These are phyloP conservation scores for Colletotrichum liriopes DNA, from an alignment of 2,329 filamentous ascomycete species.

Conservation along the genomic window DNA sequence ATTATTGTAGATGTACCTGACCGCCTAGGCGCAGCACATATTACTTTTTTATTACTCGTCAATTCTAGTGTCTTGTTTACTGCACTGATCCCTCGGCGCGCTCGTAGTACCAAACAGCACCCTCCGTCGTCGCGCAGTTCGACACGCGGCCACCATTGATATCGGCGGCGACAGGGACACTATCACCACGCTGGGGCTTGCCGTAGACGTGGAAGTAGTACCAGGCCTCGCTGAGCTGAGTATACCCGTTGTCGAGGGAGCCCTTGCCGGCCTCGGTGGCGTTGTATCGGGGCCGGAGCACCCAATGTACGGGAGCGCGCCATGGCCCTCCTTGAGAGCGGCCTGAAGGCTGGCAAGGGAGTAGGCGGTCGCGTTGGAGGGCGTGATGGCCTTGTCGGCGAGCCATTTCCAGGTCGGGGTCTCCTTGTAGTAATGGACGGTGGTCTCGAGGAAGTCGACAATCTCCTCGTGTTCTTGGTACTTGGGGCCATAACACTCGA, in stretches of 20 bases:
- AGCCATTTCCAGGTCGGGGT: constrained; percentile 76
- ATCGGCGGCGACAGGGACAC: constrained; percentile 59
- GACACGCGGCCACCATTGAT: constrained; percentile 65
- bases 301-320: constrained; percentile 72
- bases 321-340: constrained; percentile 65
- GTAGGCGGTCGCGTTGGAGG: constrained; percentile 73
- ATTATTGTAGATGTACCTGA: neutral
- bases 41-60: neutral
- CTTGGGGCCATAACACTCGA: constrained; percentile 74
- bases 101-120: constrained; percentile 70
- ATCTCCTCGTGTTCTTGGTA: constrained; percentile 72
- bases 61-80: neutral
- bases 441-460: constrained; percentile 75
- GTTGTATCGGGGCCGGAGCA: constrained; percentile 74
- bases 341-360: constrained; percentile 66
- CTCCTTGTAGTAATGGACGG: constrained; percentile 69
- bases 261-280: constrained; percentile 70
- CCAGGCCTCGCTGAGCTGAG: constrained; percentile 74
- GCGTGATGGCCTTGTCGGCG: constrained; percentile 66
- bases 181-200: constrained; percentile 66
- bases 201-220: constrained; percentile 76
- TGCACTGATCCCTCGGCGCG: constrained; percentile 53
- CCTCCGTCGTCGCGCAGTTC: constrained; percentile 69
- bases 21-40: neutral
- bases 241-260: constrained; percentile 69